These are phyloP conservation scores for Chrysanthemum lavandulifolium DNA, from an alignment of 129 eudicot genomes.

Conservation along the genomic window DNA sequence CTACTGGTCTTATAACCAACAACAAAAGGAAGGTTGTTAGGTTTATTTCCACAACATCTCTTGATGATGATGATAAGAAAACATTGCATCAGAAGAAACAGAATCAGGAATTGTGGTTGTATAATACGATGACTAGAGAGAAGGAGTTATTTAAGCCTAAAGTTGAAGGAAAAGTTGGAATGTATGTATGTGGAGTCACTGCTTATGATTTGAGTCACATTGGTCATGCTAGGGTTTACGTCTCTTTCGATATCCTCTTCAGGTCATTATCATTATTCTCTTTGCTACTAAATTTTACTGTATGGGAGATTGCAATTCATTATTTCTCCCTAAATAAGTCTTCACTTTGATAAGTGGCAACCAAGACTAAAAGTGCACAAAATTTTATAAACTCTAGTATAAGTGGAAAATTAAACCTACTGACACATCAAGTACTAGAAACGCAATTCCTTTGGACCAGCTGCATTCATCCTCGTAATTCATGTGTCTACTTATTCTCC, in stretches of 20 bases:
- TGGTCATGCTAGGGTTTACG: conserved; percentile 90
- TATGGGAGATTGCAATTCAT: too few relatives aligned
- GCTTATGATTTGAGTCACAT: conserved; percentile 92
- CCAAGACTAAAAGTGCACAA: too few relatives aligned
- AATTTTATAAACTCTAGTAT: too few relatives aligned
- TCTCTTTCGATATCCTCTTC: conserved; percentile 75
- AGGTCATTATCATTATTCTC: conserved; percentile 38
- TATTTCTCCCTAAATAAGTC: too few relatives aligned
- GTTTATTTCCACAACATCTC: conserved; percentile 22
- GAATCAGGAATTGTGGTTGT: conserved; percentile 47
- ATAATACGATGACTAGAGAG: conserved; percentile 74
- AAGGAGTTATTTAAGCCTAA: conserved; percentile 63
- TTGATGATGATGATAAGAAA: conserved; percentile 3
- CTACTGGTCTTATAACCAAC: neutral
- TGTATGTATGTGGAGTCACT: conserved; percentile 91
- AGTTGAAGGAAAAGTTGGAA: conserved; percentile 69
- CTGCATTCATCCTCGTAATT: too few relatives aligned
- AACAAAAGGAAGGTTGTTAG: neutral
- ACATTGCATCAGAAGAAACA: neutral
- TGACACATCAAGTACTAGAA: too few relatives aligned
- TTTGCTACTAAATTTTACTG: too few relatives aligned
- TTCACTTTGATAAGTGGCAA: too few relatives aligned
- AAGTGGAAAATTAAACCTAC: too few relatives aligned
- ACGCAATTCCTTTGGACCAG: too few relatives aligned
- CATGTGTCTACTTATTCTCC: too few relatives aligned